phyloP scores from a whole-genome alignment of 2,329 filamentous ascomycete species.

The Xylaria polymorpha region DNA sequence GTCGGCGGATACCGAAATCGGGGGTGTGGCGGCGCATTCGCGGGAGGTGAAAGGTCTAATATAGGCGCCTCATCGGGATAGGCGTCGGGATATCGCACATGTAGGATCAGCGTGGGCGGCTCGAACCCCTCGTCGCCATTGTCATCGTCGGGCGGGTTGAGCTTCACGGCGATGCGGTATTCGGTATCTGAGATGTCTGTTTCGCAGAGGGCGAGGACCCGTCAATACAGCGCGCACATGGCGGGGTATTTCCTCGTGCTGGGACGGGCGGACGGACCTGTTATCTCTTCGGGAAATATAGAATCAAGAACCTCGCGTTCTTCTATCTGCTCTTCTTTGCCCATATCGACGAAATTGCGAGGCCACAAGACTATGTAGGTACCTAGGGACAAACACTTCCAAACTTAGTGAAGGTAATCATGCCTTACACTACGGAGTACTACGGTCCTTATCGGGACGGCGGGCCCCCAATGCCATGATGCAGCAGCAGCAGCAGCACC shows the following conservation, averaged over 20 bases:
- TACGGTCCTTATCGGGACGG: too few relatives aligned
- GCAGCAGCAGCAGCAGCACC: too few relatives aligned
- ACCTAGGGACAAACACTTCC: too few relatives aligned
- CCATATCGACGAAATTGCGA: constrained; percentile 59
- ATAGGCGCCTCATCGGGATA: constrained; percentile 90
- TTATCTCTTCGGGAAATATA: constrained; percentile 98
- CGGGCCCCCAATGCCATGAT: too few relatives aligned
- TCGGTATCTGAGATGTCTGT: constrained; percentile 90
- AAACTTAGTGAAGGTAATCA: too few relatives aligned
- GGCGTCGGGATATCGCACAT: constrained; percentile 86
- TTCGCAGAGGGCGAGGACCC: constrained; percentile 28
- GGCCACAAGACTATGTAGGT: background rate
- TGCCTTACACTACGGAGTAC: too few relatives aligned
- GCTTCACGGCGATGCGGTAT: constrained; percentile 85
- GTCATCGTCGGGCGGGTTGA: constrained; percentile 77
- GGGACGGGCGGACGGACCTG: constrained; percentile 65
- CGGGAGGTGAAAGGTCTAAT: constrained; percentile 81
- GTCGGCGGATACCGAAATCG: constrained; percentile 86
- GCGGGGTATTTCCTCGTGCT: constrained; percentile 27
- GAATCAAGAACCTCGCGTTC: constrained; percentile 98
- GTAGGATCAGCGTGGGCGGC: constrained; percentile 79
- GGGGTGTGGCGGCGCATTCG: constrained; percentile 75
- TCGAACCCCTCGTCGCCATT: constrained; percentile 72
- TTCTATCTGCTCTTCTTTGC: constrained; percentile 89
- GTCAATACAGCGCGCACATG: constrained; percentile 27